phyloP scores from a whole-genome alignment of 176 grass and related monocot species.

The Oryza punctata region DNA sequence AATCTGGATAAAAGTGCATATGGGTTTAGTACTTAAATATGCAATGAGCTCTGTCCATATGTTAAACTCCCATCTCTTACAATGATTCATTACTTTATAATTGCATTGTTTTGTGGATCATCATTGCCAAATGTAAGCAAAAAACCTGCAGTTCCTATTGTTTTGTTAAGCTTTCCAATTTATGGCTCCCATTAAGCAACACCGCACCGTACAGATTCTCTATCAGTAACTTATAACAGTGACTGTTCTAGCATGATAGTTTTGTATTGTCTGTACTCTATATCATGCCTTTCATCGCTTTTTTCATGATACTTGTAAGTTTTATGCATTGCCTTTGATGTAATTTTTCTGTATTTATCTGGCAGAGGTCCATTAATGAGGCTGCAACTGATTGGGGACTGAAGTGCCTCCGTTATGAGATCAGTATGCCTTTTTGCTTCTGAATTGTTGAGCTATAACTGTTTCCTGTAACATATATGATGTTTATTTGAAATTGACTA shows the following conservation, averaged over 20 bases:
- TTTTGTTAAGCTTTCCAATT: background rate
- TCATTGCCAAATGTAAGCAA: background rate
- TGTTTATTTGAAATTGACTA: constrained; percentile 25
- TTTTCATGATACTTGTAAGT: background rate
- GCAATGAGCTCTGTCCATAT: background rate
- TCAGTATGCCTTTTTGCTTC: constrained; percentile 52
- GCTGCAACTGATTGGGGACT: constrained; percentile 83
- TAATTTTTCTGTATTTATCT: constrained; percentile 29
- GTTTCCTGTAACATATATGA: constrained; percentile 22
- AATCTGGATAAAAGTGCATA: background rate
- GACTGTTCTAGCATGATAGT: background rate
- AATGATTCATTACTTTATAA: background rate
- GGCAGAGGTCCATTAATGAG: constrained; percentile 88
- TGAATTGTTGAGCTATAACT: background rate
- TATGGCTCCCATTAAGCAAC: background rate
- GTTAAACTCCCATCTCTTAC: background rate
- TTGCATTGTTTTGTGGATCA: background rate
- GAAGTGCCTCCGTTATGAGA: constrained; percentile 95
- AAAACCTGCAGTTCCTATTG: background rate
- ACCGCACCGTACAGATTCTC: background rate
- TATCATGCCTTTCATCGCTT: background rate
- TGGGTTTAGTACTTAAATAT: background rate
- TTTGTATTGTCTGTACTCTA: background rate
- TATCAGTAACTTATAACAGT: background rate
- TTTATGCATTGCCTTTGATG: background rate